Conservation (phyloP, 2,329 filamentous ascomycete species). For the Penicillium sp. region DNA sequence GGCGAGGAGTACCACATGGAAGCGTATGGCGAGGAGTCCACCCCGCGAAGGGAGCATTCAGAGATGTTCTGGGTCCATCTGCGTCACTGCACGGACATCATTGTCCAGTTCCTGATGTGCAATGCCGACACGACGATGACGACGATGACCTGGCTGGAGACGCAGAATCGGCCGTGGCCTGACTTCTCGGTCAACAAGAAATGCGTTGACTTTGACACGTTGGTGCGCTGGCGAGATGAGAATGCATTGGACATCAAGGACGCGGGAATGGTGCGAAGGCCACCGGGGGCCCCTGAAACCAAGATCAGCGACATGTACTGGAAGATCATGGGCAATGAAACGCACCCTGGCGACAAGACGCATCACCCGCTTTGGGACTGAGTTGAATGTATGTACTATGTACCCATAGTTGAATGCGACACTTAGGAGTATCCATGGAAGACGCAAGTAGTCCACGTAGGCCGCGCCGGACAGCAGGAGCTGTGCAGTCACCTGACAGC, state of each 20-base stretch:
- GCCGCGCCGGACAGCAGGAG: not conserved
- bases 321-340: constrained; percentile 13
- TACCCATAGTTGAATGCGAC: too few species aligned
- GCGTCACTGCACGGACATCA: constrained; percentile 34
- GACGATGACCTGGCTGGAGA: constrained; percentile 31
- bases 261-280: constrained; percentile 7
- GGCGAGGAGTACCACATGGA: constrained; percentile 13
- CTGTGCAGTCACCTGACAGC: not conserved
- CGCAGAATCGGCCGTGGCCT: constrained; percentile 26
- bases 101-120: constrained; percentile 33
- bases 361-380: constrained; percentile 12
- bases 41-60: constrained; percentile 15
- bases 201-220: constrained; percentile 26
- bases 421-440: too few species aligned
- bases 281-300: constrained; percentile 8
- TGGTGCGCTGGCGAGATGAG: constrained; percentile 16
- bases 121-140: constrained; percentile 28
- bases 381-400: not conserved
- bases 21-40: constrained; percentile 12
- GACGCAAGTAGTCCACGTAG: too few species aligned
- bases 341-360: constrained; percentile 9
- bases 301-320: constrained; percentile 12
- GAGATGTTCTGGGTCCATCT: constrained; percentile 24
- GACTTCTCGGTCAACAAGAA: constrained; percentile 31
- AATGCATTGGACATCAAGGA: constrained; percentile 13